Conservation (phyloP, 2,329 filamentous ascomycete species). For the Sporothrix dimorphospora region DNA sequence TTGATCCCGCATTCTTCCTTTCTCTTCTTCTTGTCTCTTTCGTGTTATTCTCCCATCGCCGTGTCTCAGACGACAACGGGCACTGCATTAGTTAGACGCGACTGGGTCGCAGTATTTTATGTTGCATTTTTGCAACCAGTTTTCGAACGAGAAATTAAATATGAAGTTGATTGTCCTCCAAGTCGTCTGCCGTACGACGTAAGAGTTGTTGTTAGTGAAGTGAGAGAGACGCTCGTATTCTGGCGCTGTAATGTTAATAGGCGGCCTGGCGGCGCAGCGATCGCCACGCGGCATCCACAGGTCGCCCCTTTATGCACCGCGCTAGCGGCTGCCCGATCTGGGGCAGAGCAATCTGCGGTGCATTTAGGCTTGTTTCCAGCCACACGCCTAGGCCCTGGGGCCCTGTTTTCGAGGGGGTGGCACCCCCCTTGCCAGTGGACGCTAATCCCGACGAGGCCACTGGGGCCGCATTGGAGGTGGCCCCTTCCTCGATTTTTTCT, state of each 20-base stretch:
- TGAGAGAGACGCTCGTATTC: background rate
- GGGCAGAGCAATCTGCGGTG: constrained; percentile 14
- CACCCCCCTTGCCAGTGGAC: background rate
- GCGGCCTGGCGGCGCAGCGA: background rate
- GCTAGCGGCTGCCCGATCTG: constrained; percentile 15
- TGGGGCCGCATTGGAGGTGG: background rate
- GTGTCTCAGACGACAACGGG: background rate
- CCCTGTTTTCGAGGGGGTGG: constrained; percentile 4
- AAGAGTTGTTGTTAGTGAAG: no score
- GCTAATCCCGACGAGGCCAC: constrained; percentile 9
- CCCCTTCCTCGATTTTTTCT: background rate
- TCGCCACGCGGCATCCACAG: constrained; percentile 12
- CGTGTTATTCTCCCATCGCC: background rate
- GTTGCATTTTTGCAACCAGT: background rate
- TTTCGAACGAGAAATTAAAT: background rate
- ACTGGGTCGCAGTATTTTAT: constrained; percentile 10
- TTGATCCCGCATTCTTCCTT: background rate
- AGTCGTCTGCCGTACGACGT: no score
- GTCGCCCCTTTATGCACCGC: constrained; percentile 10
- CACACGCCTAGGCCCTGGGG: constrained; percentile 8
- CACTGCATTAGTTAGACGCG: constrained; percentile 15
- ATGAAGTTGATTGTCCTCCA: background rate
- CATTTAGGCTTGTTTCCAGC: constrained; percentile 2
- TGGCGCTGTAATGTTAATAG: background rate
- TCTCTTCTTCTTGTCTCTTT: background rate